Evolutionary conservation across 768 basidiomycete species (phyloP).

Genomic region (Russula lepida): DNA sequence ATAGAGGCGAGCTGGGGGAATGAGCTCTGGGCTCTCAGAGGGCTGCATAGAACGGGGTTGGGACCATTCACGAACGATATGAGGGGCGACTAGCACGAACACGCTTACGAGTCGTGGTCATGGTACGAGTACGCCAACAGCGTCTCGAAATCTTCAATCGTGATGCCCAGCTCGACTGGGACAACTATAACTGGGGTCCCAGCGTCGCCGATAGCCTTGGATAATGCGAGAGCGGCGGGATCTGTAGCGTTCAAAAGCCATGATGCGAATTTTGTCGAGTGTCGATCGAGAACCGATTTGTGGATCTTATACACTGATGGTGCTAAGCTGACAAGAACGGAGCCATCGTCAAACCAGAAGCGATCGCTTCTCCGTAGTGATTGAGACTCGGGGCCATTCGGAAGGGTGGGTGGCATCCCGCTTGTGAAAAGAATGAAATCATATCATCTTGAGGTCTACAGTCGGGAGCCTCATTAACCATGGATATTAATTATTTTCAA

Average conservation of each 20-base stretch:
- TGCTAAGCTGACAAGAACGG: slow-evolving; percentile 41
- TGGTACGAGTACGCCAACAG: slow-evolving; percentile 62
- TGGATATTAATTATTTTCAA: neutral
- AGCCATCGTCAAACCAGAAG: slow-evolving; percentile 59
- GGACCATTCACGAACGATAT: neutral
- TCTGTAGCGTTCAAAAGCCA: slow-evolving; percentile 8
- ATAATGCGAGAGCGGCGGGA: neutral
- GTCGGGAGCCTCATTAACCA: neutral
- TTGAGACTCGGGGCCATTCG: neutral
- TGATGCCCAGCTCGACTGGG: slow-evolving; percentile 33
- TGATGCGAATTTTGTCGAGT: slow-evolving; percentile 33
- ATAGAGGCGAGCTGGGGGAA: slow-evolving; percentile 45
- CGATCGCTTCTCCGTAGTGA: neutral
- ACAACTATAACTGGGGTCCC: slow-evolving; percentile 24
- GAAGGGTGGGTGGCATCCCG: neutral
- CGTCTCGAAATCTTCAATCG: slow-evolving; percentile 42
- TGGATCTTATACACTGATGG: slow-evolving; percentile 50
- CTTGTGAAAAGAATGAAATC: neutral
- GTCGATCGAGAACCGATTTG: slow-evolving; percentile 40
- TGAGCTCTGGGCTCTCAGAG: slow-evolving; percentile 19
- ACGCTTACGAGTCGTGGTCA: slow-evolving; percentile 57
- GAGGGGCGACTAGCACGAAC: slow-evolving; percentile 3
- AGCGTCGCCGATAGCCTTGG: neutral
- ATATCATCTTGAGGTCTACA: neutral
- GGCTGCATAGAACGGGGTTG: slow-evolving; percentile 1